Evolutionary conservation across 768 basidiomycete species (phyloP).

Genomic region (Amanita fuliginea): DNA sequence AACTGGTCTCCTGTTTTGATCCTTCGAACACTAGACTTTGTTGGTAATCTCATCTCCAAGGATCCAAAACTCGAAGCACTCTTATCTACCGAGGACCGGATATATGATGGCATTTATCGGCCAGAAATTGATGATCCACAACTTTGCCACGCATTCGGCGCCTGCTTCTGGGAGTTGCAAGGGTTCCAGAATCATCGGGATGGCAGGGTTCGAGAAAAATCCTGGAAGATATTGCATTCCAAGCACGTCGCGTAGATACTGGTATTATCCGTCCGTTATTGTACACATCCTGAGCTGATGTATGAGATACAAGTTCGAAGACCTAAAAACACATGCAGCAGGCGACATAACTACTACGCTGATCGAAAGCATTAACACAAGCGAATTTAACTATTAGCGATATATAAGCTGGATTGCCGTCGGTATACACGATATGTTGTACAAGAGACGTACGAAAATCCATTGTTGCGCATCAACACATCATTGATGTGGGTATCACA

Average conservation of each 20-base stretch:
- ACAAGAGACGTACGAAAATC: not conserved
- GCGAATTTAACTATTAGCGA: conserved; percentile 5
- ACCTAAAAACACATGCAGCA: conserved; percentile 4
- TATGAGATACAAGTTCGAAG: not conserved
- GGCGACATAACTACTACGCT: not conserved
- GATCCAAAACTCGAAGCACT: conserved; percentile 78
- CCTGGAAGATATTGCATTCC: conserved; percentile 41
- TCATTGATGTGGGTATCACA: conserved; percentile 10
- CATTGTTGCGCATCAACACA: conserved; percentile 4
- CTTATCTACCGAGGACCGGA: conserved; percentile 79
- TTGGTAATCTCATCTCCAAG: conserved; percentile 57
- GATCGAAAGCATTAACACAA: conserved; percentile 5
- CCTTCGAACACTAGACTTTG: conserved; percentile 63
- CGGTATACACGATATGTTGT: conserved; percentile 9
- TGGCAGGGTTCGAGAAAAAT: conserved; percentile 54
- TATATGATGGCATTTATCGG: conserved; percentile 75
- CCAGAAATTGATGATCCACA: conserved; percentile 86
- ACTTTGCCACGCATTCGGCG: conserved; percentile 69
- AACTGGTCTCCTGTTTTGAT: conserved; percentile 67
- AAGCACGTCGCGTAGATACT: conserved; percentile 23
- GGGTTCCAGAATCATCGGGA: conserved; percentile 57
- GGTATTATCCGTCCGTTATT: not conserved
- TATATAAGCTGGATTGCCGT: not conserved
- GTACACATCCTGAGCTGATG: not conserved
- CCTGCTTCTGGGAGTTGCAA: conserved; percentile 80